Conservation (phyloP, 2,329 filamentous ascomycete species). For the Ilyonectria robusta region DNA sequence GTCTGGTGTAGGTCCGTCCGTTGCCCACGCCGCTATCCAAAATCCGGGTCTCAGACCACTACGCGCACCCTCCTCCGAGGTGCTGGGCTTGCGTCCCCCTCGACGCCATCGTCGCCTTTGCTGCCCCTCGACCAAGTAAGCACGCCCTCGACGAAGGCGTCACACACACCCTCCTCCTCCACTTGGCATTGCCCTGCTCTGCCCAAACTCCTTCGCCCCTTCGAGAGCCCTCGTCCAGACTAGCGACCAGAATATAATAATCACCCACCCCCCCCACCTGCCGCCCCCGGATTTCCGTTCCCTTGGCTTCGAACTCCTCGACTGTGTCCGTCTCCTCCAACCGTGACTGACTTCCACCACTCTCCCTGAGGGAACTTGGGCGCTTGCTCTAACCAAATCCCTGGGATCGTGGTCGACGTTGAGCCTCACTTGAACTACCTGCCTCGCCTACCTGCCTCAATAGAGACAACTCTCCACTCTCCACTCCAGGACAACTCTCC, state of each 20-base stretch:
- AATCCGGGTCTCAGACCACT: constrained; percentile 39
- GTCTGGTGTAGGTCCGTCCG: constrained; percentile 35
- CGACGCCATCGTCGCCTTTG: constrained; percentile 40
- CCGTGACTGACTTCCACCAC: constrained; percentile 33
- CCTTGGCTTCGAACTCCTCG: constrained; percentile 48
- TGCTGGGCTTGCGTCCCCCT: constrained; percentile 17
- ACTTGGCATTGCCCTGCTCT: constrained; percentile 35
- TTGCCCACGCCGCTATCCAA: constrained; percentile 37
- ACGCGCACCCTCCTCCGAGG: constrained; percentile 38
- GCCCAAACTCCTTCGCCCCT: constrained; percentile 43
- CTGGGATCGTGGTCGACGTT: constrained; percentile 40
- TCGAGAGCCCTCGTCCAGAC: constrained; percentile 39
- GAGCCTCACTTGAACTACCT: constrained; percentile 37
- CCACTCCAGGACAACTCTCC: constrained; percentile 19
- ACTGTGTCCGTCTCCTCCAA: constrained; percentile 30
- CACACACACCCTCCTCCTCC: constrained; percentile 37
- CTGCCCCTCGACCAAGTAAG: constrained; percentile 33
- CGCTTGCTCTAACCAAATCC: constrained; percentile 37
- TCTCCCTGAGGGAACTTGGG: constrained; percentile 37
- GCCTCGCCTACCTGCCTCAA: constrained; percentile 23
- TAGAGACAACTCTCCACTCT: constrained; percentile 32
- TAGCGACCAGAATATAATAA: constrained; percentile 50
- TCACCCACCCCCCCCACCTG: constrained; percentile 50
- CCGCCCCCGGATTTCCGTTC: constrained; percentile 50
- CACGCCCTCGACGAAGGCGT: constrained; percentile 31